Evolutionary conservation across 129 eudicot genomes (phyloP), one percentile per base, ranked within the genome.

Genomic region (Flaveria ramosissima): DNA sequence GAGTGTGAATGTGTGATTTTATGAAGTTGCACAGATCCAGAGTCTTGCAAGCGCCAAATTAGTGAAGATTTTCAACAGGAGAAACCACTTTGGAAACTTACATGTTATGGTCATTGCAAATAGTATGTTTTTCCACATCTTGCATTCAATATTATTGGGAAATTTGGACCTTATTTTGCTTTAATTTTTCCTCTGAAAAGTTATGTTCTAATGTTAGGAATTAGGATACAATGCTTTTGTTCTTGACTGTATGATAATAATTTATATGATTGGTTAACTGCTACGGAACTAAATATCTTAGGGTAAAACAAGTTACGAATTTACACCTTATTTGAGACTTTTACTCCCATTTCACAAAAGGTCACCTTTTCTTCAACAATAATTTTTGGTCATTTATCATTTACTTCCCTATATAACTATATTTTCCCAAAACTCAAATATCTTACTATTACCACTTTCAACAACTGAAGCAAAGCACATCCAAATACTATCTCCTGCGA

Each of bases 41-140:
- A 86, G 85, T 77, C 87, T 27, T 95, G 99, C 86, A 91, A 83
- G 87, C 86, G 84, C 55, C 83, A 71, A 41, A 85, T 92, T 27
- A 42, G 43, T 65, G 97, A 91, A 84, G 97, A 92, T 82, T 86
- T 88, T 65, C 51, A 92, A 84, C 77, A 86, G 8, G 99, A 95
- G 85, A 89, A 68, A 80, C 97, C 99, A 4, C 84, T 84, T 72
- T 95, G 99, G 99, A 92, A 85, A 85, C 99, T 95, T 70, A 95
- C 97, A 66, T 95, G 99, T 75, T 95, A 95, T 26, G 94, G 99
- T 47, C 99, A 95, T 62, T 9, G 20, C 62, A 88, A 83, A 79
- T 68, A 81, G 97, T 95, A 92, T 16, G 89, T 75, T 68, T 9
- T 64, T 30, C 42, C 51, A 61, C 32, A 62, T 73, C 81, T 64